phyloP scores from a whole-genome alignment of 768 basidiomycete species.

The Lentinula guzmanii region DNA sequence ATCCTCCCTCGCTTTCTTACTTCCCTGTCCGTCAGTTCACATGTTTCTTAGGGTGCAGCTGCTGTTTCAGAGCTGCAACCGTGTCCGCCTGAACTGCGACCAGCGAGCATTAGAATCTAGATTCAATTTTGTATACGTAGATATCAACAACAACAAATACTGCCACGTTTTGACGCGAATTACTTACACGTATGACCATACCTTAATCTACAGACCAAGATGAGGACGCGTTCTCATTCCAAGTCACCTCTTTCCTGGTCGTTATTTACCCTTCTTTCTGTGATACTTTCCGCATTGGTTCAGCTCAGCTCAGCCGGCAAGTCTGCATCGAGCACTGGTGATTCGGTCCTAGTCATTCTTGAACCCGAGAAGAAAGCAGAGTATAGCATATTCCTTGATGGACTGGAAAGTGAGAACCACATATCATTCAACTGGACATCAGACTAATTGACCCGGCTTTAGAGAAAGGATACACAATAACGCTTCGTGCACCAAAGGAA shows the following conservation, averaged over 20 bases:
- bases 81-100: too few relatives aligned
- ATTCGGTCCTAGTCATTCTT: conserved; percentile 80
- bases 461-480: conserved; percentile 84
- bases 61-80: too few relatives aligned
- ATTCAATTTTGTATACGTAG: too few relatives aligned
- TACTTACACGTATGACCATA: neutral
- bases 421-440: too few relatives aligned
- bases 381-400: conserved; percentile 80
- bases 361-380: conserved; percentile 66
- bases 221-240: neutral
- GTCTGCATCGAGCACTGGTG: conserved; percentile 75
- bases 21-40: too few relatives aligned
- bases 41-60: too few relatives aligned
- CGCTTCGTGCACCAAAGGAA: conserved; percentile 81
- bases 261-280: neutral
- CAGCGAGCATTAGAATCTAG: neutral
- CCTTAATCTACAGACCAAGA: neutral
- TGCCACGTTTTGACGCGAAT: neutral
- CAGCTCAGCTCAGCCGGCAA: conserved; percentile 8
- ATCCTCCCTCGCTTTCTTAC: too few relatives aligned
- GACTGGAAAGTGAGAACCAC: conserved; percentile 55
- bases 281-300: neutral
- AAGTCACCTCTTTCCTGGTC: neutral
- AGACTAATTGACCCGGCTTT: neutral
- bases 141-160: neutral